phyloP scores from a whole-genome alignment of 1,139 yeast genomes.

The Sugiyamaella xylanicola region DNA sequence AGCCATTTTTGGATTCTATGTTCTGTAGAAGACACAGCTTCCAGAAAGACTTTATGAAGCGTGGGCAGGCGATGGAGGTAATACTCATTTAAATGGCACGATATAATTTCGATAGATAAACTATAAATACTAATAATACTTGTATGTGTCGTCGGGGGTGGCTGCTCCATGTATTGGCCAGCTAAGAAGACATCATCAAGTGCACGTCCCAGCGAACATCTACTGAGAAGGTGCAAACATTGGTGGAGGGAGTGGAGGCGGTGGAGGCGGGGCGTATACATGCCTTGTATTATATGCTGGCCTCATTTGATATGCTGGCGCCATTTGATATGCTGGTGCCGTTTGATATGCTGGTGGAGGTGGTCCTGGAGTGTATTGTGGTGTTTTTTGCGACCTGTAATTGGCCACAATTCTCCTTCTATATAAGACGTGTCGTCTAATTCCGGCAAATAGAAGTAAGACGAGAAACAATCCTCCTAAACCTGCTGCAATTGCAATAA shows the following conservation, averaged over 20 bases:
- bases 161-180: slow-evolving; percentile 3
- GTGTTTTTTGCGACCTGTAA: background rate
- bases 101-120: background rate
- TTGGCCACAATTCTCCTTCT: background rate
- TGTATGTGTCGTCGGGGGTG: slow-evolving; percentile 12
- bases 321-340: background rate
- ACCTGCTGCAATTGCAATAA: slow-evolving; percentile 35
- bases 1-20: too few relatives aligned
- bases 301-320: slow-evolving; percentile 1
- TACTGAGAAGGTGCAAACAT: background rate
- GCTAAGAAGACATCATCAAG: too few relatives aligned
- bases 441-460: slow-evolving; percentile 1
- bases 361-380: slow-evolving; percentile 1
- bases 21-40: too few relatives aligned
- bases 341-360: background rate
- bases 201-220: too few relatives aligned
- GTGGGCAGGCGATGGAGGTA: too few relatives aligned
- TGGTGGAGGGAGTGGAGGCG: slow-evolving; percentile 7
- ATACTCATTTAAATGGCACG: background rate
- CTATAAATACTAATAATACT: slow-evolving; percentile 6
- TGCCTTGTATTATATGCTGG: background rate
- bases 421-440: background rate
- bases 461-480: slow-evolving; percentile 33
- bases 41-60: too few relatives aligned
- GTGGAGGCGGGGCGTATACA: slow-evolving; percentile 1